These are phyloP conservation scores for Calocera cornea DNA, from an alignment of 768 basidiomycete genomes.

Conservation along the genomic window DNA sequence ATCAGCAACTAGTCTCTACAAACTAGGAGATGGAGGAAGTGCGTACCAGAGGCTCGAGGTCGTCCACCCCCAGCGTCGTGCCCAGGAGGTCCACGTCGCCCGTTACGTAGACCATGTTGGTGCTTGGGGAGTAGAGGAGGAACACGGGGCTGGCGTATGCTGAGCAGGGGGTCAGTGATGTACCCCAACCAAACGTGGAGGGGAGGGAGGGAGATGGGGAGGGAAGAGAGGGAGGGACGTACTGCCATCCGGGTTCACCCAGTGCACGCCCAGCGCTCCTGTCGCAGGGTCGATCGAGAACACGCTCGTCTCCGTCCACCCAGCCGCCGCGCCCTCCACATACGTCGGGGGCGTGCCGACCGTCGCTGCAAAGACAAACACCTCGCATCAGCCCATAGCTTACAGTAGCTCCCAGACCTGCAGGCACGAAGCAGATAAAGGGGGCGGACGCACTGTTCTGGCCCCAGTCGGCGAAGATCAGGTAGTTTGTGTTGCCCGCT, in stretches of 20 bases:
- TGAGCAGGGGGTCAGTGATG: too few relatives aligned
- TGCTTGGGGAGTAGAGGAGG: not conserved
- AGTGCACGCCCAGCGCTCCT: not conserved
- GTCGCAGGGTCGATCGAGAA: conserved; percentile 2
- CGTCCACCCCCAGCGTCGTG: not conserved
- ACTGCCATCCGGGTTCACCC: not conserved
- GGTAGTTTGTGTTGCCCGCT: not conserved
- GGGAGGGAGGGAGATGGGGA: not conserved
- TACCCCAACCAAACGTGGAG: not conserved
- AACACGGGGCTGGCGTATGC: not conserved
- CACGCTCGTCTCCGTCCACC: not conserved
- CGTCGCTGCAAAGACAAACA: not conserved
- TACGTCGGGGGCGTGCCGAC: not conserved
- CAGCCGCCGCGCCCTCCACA: not conserved
- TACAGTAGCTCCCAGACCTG: too few relatives aligned
- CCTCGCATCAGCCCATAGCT: too few relatives aligned
- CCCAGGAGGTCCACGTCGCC: not conserved
- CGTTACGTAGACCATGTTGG: not conserved
- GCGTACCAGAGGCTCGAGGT: not conserved
- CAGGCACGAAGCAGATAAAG: too few relatives aligned
- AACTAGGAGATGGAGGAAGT: too few relatives aligned
- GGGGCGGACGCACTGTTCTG: not conserved
- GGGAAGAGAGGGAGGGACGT: not conserved
- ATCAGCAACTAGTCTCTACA: too few relatives aligned
- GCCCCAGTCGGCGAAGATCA: not conserved